A percentile compares a stretch with the other conserved stretches of the same genome.
Conservation (phyloP, 202 grass and related monocot species). For the Saccharum hybrid region DNA sequence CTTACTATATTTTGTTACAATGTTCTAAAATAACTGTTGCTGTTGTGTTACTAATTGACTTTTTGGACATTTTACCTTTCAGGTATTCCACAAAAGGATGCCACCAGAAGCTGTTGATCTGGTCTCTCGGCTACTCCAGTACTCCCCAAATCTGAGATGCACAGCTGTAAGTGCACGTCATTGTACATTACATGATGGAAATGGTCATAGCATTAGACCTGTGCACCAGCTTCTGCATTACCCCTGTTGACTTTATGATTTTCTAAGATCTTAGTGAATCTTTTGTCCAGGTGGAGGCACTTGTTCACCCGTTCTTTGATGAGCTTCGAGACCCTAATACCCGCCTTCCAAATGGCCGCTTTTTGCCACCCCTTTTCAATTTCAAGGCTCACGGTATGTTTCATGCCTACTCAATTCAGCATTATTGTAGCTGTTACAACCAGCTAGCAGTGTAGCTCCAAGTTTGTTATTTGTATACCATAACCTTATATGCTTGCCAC, state of each 20-base stretch:
- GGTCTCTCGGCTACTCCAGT: constrained; percentile 92
- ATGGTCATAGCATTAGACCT: background rate
- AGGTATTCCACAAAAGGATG: constrained; percentile 94
- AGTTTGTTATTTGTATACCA: background rate
- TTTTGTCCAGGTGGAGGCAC: constrained; percentile 73
- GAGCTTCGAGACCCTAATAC: constrained; percentile 85
- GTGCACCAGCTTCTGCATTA: background rate
- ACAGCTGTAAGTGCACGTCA: constrained; percentile 75
- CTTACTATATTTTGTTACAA: constrained; percentile 30
- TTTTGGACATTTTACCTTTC: constrained; percentile 33
- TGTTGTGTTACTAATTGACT: constrained; percentile 5
- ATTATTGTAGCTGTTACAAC: background rate
- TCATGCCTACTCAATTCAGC: background rate
- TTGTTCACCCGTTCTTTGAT: constrained; percentile 95
- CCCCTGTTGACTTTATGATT: background rate
- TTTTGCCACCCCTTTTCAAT: constrained; percentile 89
- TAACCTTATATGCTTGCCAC: background rate
- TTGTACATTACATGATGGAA: constrained; percentile 22
- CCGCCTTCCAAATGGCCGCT: constrained; percentile 84
- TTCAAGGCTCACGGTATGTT: constrained; percentile 88
- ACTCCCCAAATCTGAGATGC: constrained; percentile 86
- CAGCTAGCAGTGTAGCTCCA: too few relatives aligned
- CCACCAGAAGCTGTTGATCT: constrained; percentile 95
- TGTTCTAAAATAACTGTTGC: background rate
- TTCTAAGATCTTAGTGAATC: constrained; percentile 14